Percentiles rank a stretch among this genome's conserved stretches.
Conservation (phyloP, 2,329 filamentous ascomycete genomes). For the Fusarium proliferatum region DNA sequence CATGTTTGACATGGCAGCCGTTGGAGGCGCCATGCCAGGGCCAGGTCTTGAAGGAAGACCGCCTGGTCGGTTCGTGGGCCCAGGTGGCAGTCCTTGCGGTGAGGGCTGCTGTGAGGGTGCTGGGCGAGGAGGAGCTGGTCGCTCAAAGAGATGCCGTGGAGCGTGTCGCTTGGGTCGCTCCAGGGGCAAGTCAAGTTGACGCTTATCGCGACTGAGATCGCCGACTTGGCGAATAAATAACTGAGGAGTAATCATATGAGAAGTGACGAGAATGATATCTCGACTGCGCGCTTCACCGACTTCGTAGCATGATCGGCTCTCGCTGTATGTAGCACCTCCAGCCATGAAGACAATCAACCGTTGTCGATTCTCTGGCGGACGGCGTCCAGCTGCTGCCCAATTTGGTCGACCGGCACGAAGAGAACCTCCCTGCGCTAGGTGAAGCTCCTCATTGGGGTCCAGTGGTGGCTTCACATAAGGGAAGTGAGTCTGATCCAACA, state of each 20-base stretch:
- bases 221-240: slow-evolving; percentile 85
- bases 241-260: slow-evolving; percentile 90
- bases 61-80: slow-evolving; percentile 41
- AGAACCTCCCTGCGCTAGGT: slow-evolving; percentile 73
- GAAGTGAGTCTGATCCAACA: slow-evolving; percentile 73
- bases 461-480: slow-evolving; percentile 79
- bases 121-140: slow-evolving; percentile 65
- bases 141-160: slow-evolving; percentile 87
- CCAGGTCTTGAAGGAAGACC: slow-evolving; percentile 43
- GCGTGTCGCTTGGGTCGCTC: slow-evolving; percentile 84
- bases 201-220: slow-evolving; percentile 80
- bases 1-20: slow-evolving; percentile 67
- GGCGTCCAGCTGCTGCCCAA: slow-evolving; percentile 87
- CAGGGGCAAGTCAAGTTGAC: slow-evolving; percentile 81
- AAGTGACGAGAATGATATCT: slow-evolving; percentile 89
- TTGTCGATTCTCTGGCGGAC: slow-evolving; percentile 82
- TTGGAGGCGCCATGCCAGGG: slow-evolving; percentile 54
- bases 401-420: slow-evolving; percentile 92
- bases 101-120: slow-evolving; percentile 44
- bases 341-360: slow-evolving; percentile 95
- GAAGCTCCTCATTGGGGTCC: slow-evolving; percentile 69
- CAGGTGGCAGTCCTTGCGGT: slow-evolving; percentile 8
- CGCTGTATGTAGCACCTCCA: slow-evolving; percentile 93
- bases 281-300: slow-evolving; percentile 76
- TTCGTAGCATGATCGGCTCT: slow-evolving; percentile 90